A percentile compares a stretch with the other conserved stretches of the same genome.
Conservation (phyloP, 2,329 filamentous ascomycete species). For the Aphanoascus verrucosus region DNA sequence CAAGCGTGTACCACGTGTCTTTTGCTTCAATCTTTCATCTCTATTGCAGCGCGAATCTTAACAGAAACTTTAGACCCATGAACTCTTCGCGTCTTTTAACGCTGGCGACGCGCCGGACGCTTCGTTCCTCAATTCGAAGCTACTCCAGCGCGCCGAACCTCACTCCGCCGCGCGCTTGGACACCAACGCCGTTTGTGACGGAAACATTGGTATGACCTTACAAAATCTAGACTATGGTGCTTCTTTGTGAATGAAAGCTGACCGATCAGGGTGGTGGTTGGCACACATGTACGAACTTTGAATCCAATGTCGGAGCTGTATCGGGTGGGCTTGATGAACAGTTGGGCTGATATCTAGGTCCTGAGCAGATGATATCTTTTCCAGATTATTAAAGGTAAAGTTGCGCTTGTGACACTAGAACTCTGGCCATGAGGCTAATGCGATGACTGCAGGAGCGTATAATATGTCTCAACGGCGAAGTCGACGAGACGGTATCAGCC, state of each 20-base stretch:
- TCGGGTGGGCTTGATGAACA: slow-evolving; percentile 1
- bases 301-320: not conserved
- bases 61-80: slow-evolving; percentile 5
- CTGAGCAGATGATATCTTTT: slow-evolving; percentile 64
- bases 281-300: slow-evolving; percentile 56
- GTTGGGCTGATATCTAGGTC: slow-evolving; percentile 19
- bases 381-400: slow-evolving; percentile 62
- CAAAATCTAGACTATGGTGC: not conserved
- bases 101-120: slow-evolving; percentile 8
- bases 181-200: slow-evolving; percentile 45
- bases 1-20: no score
- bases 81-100: slow-evolving; percentile 15
- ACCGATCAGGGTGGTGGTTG: slow-evolving; percentile 56
- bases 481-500: slow-evolving; percentile 84
- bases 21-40: no score
- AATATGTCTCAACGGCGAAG: slow-evolving; percentile 80
- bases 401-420: not conserved
- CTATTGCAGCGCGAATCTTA: no score
- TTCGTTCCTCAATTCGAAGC: slow-evolving; percentile 11
- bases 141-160: slow-evolving; percentile 12
- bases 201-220: slow-evolving; percentile 44
- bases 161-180: slow-evolving; percentile 34
- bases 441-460: slow-evolving; percentile 61
- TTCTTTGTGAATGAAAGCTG: not conserved
- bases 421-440: slow-evolving; percentile 3